phyloP scores from a whole-genome alignment of 768 basidiomycete species.

The Megacollybia marginata region DNA sequence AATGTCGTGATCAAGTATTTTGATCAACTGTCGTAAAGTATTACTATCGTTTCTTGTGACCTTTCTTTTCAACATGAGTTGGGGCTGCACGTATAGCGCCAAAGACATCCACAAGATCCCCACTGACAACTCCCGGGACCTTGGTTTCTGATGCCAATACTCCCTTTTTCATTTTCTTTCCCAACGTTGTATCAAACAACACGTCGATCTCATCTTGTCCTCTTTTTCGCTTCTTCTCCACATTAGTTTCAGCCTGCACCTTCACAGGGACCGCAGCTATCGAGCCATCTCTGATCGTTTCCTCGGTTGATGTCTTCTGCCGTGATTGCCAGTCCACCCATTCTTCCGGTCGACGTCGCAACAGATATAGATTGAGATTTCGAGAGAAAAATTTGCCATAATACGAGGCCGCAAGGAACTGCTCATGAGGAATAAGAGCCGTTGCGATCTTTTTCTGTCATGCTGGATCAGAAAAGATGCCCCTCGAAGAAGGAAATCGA shows the following conservation, averaged over 20 bases:
- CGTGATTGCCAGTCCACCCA: conserved; percentile 74
- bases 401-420: conserved; percentile 64
- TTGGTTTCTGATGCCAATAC: not conserved
- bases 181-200: conserved; percentile 53
- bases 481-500: not conserved
- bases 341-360: conserved; percentile 72
- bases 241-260: not conserved
- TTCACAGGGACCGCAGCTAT: not conserved
- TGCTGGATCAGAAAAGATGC: conserved; percentile 4
- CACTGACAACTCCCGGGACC: not conserved
- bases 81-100: not conserved
- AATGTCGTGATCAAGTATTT: conserved; percentile 6
- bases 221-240: conserved; percentile 37
- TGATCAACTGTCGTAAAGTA: not conserved
- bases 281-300: conserved; percentile 5
- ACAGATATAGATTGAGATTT: conserved; percentile 69
- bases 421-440: conserved; percentile 66
- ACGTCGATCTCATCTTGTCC: conserved; percentile 59
- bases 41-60: not conserved
- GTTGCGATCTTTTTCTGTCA: conserved; percentile 85
- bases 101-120: not conserved
- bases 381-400: conserved; percentile 86
- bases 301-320: conserved; percentile 17
- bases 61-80: not conserved
- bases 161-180: conserved; percentile 51